phyloP scores from a whole-genome alignment of 331 rosid genomes.

The Saraca asoca region DNA sequence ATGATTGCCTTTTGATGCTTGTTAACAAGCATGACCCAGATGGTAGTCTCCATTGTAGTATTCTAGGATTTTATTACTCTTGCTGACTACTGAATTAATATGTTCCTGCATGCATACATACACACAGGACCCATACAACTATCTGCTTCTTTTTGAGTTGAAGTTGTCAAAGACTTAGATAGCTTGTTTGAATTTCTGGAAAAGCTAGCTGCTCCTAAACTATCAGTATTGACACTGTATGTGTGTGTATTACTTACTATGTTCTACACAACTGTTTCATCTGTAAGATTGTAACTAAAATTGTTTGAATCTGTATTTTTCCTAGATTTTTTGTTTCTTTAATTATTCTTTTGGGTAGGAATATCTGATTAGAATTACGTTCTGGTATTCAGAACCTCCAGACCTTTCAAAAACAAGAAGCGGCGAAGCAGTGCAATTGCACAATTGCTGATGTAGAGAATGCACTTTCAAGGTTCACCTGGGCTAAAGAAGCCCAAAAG shows the following conservation, averaged over 20 bases:
- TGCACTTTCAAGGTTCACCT: constrained; percentile 77
- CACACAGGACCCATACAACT: neutral
- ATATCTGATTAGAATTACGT: constrained; percentile 40
- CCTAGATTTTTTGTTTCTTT: constrained; percentile 1
- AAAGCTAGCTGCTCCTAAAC: neutral
- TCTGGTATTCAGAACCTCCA: constrained; percentile 62
- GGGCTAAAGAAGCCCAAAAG: constrained; percentile 90
- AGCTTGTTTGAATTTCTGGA: too few species aligned
- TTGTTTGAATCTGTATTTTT: neutral
- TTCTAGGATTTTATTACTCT: neutral
- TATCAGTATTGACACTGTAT: neutral
- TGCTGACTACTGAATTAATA: neutral
- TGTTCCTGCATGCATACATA: too few species aligned
- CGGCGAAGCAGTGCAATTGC: constrained; percentile 80
- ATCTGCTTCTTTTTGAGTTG: neutral
- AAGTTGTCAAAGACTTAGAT: neutral
- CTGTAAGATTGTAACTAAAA: neutral
- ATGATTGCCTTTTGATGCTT: neutral
- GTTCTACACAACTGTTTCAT: neutral
- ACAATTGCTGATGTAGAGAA: constrained; percentile 84
- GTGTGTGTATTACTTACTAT: neutral
- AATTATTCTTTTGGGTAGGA: constrained; percentile 4
- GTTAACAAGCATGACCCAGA: neutral
- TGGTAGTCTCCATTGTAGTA: neutral
- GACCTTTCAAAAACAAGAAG: constrained; percentile 72